These are phyloP conservation scores for Cronartium ribicola DNA, from an alignment of 1,284 basidiomycete genomes.

Conservation along the genomic window DNA sequence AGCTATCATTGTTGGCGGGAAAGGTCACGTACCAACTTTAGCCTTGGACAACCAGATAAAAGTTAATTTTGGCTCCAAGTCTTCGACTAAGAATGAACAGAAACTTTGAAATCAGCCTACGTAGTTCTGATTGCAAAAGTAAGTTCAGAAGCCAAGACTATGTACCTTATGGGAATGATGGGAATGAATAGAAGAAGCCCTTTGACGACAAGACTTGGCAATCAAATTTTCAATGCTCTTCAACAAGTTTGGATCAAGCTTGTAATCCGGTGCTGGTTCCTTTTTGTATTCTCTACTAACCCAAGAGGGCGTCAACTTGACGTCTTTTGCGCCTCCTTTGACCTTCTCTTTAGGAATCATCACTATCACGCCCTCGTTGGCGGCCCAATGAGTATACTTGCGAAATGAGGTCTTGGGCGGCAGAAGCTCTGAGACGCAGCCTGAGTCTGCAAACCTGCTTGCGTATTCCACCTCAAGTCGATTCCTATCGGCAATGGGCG, in stretches of 20 bases:
- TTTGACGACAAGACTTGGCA: not conserved
- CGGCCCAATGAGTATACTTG: conserved; percentile 1
- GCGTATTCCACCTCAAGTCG: not conserved
- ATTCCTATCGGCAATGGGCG: not conserved
- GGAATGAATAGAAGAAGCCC: too few relatives aligned
- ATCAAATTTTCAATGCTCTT: not conserved
- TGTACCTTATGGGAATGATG: too few relatives aligned
- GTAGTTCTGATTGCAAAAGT: too few relatives aligned
- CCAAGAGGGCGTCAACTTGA: not conserved
- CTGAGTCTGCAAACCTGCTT: not conserved
- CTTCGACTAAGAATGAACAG: too few relatives aligned
- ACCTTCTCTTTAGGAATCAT: not conserved
- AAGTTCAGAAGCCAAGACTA: too few relatives aligned
- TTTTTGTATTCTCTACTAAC: not conserved
- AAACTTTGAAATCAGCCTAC: too few relatives aligned
- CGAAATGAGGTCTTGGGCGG: not conserved
- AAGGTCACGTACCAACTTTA: too few relatives aligned
- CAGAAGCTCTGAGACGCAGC: not conserved
- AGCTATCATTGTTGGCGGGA: too few relatives aligned
- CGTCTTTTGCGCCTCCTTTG: not conserved
- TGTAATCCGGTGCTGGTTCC: not conserved
- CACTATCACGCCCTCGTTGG: not conserved
- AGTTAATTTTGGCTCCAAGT: too few relatives aligned
- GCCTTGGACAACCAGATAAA: too few relatives aligned
- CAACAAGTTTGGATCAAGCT: not conserved